phyloP scores from a whole-genome alignment of 2,329 filamentous ascomycete species.

The Paecilomyces niveus region DNA sequence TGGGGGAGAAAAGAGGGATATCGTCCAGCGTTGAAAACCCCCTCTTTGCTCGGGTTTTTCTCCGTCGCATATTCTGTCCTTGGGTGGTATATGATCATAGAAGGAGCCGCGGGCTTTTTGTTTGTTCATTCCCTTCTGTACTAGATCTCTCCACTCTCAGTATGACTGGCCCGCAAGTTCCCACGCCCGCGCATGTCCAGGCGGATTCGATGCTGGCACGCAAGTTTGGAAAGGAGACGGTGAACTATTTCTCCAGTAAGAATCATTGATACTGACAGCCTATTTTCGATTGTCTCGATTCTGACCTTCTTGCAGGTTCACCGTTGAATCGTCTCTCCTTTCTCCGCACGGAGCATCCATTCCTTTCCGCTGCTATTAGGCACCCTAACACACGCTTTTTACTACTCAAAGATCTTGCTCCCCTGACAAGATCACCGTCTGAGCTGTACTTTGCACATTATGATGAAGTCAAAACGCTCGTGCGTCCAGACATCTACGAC shows the following conservation, averaged over 20 bases:
- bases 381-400: conserved; percentile 56
- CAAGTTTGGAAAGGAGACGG: conserved; percentile 44
- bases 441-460: conserved; percentile 63
- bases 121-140: neutral
- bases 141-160: neutral
- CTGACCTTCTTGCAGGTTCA: conserved; percentile 28
- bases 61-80: neutral
- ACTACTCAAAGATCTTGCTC: conserved; percentile 70
- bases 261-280: neutral
- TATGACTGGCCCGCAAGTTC: conserved; percentile 33
- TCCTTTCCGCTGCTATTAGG: conserved; percentile 41
- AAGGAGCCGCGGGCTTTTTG: neutral
- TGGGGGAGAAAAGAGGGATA: neutral
- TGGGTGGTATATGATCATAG: neutral
- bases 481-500: conserved; percentile 65
- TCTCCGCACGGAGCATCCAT: conserved; percentile 40
- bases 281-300: neutral
- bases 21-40: neutral
- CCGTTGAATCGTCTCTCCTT: conserved; percentile 45
- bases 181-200: conserved; percentile 51
- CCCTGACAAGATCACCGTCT: conserved; percentile 56
- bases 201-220: conserved; percentile 50
- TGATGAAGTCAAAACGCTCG: conserved; percentile 61
- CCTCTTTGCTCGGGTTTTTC: neutral
- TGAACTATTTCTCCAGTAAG: conserved; percentile 46